Evolutionary conservation across 192 early-diverging fungal genomes (phyloP).

Genomic region (Mortierella hygrophila): DNA sequence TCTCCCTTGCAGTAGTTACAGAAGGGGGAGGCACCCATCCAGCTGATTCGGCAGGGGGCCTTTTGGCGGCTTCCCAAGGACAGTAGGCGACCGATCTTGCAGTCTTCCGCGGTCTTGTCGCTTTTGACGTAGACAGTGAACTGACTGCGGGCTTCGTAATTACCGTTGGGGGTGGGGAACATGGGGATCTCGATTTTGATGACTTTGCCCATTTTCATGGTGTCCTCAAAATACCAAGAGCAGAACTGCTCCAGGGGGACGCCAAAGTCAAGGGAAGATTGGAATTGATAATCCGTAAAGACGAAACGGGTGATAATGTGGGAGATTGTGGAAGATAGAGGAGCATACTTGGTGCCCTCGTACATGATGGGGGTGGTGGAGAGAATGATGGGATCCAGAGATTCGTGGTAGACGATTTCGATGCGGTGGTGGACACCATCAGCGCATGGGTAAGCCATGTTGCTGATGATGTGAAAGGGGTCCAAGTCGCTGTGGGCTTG

Average conservation of each 20-base stretch:
- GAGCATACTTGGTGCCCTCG: not conserved
- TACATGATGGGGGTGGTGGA: not conserved
- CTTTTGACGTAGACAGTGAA: not conserved
- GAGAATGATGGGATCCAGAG: not conserved
- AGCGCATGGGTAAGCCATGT: not conserved
- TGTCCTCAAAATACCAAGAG: not conserved
- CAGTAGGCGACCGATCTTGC: not conserved
- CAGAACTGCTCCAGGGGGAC: not conserved
- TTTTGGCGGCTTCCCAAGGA: not conserved
- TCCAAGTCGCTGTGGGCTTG: not conserved
- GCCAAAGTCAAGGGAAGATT: not conserved
- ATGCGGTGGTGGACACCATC: not conserved
- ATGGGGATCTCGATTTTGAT: not conserved
- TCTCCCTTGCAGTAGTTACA: not conserved
- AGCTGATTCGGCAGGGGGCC: not conserved
- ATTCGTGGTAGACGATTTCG: not conserved
- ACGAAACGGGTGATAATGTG: not conserved
- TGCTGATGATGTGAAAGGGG: not conserved
- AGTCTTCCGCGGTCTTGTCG: not conserved
- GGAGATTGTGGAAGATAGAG: not conserved
- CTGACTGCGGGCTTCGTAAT: not conserved
- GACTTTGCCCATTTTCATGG: not conserved
- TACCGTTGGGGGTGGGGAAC: not conserved
- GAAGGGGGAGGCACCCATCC: not conserved
- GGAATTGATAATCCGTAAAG: not conserved